Percentiles rank a stretch among this genome's conserved stretches.
Conservation (phyloP, 352 stramenopile genomes). For the Globisporangium heterothallicum region DNA sequence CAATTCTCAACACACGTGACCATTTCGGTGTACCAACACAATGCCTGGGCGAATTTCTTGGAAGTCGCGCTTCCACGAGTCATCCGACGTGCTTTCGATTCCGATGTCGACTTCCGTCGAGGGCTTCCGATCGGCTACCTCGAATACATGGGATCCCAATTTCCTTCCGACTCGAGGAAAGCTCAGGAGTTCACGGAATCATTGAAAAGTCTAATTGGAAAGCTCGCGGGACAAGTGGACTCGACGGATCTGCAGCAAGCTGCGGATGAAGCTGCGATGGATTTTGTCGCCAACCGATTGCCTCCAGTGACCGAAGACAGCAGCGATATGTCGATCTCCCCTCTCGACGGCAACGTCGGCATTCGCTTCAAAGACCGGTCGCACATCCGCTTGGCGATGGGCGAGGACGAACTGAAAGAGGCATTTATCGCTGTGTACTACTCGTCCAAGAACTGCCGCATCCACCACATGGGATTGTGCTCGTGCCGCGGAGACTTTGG, state of each 20-base stretch:
- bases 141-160: slow-evolving; percentile 68
- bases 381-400: slow-evolving; percentile 61
- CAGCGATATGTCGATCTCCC: slow-evolving; percentile 9
- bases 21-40: slow-evolving; percentile 86
- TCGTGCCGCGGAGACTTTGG: slow-evolving; percentile 36
- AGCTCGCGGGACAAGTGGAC: slow-evolving; percentile 44
- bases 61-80: slow-evolving; percentile 71
- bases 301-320: slow-evolving; percentile 27
- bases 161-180: slow-evolving; percentile 26
- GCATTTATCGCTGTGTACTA: slow-evolving; percentile 65
- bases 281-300: slow-evolving; percentile 71
- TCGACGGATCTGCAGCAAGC: slow-evolving; percentile 57
- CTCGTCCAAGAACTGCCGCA: slow-evolving; percentile 67
- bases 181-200: slow-evolving; percentile 42
- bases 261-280: slow-evolving; percentile 69
- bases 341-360: slow-evolving; percentile 34
- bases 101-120: slow-evolving; percentile 62
- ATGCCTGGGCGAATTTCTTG: slow-evolving; percentile 85
- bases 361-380: slow-evolving; percentile 69
- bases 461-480: slow-evolving; percentile 82
- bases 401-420: slow-evolving; percentile 53
- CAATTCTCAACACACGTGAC: slow-evolving; percentile 86
- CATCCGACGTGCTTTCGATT: slow-evolving; percentile 75
- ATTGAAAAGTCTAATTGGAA: slow-evolving; percentile 42
- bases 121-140: slow-evolving; percentile 75